Evolutionary conservation across 306 rosid genomes (phyloP).

Genomic region (Spatholobus suberectus): DNA sequence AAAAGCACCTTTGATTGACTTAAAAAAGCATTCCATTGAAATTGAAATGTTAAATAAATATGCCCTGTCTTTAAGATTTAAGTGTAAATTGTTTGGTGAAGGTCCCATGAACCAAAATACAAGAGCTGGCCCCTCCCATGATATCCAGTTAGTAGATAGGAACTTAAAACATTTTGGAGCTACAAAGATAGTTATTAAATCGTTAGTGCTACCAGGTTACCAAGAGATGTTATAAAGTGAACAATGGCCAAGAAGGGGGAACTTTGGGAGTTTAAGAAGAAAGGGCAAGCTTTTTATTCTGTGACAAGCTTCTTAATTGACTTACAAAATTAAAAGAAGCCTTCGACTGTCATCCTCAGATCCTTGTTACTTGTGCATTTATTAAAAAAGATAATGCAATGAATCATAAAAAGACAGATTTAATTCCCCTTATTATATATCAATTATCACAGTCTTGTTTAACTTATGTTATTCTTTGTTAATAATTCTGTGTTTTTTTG

Average conservation of each 20-base stretch:
- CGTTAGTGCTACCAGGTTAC: not conserved
- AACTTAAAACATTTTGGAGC: not conserved
- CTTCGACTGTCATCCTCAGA: not conserved
- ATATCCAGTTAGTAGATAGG: not conserved
- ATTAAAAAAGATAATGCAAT: not conserved
- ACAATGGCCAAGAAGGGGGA: not conserved
- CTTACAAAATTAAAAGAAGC: not conserved
- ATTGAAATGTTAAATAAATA: not conserved
- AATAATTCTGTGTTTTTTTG: conserved; percentile 16
- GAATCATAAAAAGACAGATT: not conserved
- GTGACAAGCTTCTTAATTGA: conserved; percentile 7
- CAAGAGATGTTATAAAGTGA: not conserved
- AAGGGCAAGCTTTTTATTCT: not conserved
- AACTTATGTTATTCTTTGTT: conserved; percentile 15
- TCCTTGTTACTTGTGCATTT: not conserved
- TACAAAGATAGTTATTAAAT: not conserved
- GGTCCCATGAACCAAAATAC: not conserved
- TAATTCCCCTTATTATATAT: not conserved
- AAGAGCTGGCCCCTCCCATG: not conserved
- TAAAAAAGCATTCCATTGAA: not conserved
- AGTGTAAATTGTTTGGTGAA: not conserved
- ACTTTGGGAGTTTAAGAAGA: not conserved
- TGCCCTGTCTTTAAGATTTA: not conserved
- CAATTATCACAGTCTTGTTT: conserved; percentile 24
- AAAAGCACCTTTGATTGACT: not conserved